These are phyloP conservation scores for Pyrenophora graminea DNA, from an alignment of 2,329 filamentous ascomycete species.

Conservation along the genomic window DNA sequence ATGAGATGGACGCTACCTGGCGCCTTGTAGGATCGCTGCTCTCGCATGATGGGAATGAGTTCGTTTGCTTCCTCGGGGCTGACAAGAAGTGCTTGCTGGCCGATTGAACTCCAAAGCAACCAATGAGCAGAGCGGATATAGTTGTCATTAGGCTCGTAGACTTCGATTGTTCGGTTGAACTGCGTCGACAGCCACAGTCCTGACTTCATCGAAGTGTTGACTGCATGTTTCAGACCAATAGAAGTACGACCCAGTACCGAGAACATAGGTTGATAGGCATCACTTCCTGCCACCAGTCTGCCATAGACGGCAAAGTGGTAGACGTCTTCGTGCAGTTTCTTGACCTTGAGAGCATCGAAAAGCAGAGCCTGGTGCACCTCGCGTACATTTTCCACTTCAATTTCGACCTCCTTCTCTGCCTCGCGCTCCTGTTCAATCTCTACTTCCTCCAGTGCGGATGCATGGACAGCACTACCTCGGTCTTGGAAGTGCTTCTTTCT, in stretches of 20 bases:
- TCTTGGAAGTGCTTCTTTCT: slow-evolving; percentile 49
- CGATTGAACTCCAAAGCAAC: slow-evolving; percentile 60
- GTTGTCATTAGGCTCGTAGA: slow-evolving; percentile 47
- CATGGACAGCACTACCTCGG: slow-evolving; percentile 50
- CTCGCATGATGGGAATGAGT: slow-evolving; percentile 54
- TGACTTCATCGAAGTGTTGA: slow-evolving; percentile 14
- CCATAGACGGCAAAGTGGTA: slow-evolving; percentile 54
- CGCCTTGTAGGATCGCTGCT: background rate
- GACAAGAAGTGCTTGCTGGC: slow-evolving; percentile 59
- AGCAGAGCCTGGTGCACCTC: slow-evolving; percentile 56
- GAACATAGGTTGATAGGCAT: slow-evolving; percentile 51
- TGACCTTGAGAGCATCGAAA: slow-evolving; percentile 49
- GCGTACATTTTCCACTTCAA: slow-evolving; percentile 62
- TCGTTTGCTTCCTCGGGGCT: slow-evolving; percentile 67
- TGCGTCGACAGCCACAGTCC: slow-evolving; percentile 52
- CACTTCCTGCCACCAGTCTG: slow-evolving; percentile 42
- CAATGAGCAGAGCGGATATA: slow-evolving; percentile 61
- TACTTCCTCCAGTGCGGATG: slow-evolving; percentile 63
- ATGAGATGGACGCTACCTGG: slow-evolving; percentile 52
- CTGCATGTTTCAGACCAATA: slow-evolving; percentile 43
- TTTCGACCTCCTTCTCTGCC: slow-evolving; percentile 58
- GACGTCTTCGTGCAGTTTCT: slow-evolving; percentile 55
- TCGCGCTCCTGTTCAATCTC: slow-evolving; percentile 58
- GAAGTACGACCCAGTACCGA: slow-evolving; percentile 47
- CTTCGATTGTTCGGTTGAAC: slow-evolving; percentile 54